These are phyloP conservation scores for Gilbertella persicaria DNA, from an alignment of 371 early-diverging fungal genomes.

Conservation along the genomic window DNA sequence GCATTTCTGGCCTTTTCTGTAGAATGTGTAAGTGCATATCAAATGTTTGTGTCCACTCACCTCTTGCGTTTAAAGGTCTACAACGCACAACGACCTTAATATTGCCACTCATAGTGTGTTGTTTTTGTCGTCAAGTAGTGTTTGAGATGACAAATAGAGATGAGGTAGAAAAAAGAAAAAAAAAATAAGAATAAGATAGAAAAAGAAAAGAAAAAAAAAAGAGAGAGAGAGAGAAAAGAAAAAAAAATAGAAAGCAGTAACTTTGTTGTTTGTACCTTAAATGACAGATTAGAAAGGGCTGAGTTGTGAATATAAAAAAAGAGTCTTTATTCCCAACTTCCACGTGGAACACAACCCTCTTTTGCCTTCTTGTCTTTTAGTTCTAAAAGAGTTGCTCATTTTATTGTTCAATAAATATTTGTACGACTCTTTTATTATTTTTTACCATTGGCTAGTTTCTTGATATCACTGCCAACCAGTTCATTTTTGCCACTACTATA, in stretches of 20 bases:
- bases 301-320: background rate
- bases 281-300: slow-evolving; percentile 5
- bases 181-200: background rate
- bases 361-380: background rate
- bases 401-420: background rate
- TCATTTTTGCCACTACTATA: slow-evolving; percentile 51
- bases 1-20: slow-evolving; percentile 62
- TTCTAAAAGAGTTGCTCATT: background rate
- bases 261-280: slow-evolving; percentile 6
- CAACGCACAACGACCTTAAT: slow-evolving; percentile 24
- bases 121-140: background rate
- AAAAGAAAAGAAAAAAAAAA: slow-evolving; percentile 9
- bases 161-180: background rate
- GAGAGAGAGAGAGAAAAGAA: background rate
- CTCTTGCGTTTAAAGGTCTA: slow-evolving; percentile 21
- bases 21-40: background rate
- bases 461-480: slow-evolving; percentile 46
- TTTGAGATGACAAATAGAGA: background rate
- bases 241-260: slow-evolving; percentile 2
- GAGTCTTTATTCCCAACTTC: background rate
- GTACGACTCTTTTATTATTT: slow-evolving; percentile 12
- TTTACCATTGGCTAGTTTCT: slow-evolving; percentile 33
- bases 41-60: background rate
- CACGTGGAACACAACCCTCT: slow-evolving; percentile 4
- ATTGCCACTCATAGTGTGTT: slow-evolving; percentile 12